phyloP scores from a whole-genome alignment of 306 rosid genomes.

The Sicyos edulis region DNA sequence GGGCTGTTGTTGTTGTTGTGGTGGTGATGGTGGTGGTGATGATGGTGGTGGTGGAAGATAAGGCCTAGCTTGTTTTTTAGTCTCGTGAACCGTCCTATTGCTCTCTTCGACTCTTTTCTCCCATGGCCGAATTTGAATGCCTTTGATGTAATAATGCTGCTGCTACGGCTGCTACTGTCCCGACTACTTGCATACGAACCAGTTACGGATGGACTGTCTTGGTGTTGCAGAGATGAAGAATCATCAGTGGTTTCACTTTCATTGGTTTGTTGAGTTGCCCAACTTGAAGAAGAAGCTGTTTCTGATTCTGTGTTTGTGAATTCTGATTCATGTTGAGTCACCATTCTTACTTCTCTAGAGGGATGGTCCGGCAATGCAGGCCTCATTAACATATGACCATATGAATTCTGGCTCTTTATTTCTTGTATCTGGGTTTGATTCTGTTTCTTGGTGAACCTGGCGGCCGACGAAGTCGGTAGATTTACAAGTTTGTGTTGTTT shows the following conservation, averaged over 20 bases:
- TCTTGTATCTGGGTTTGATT: background rate
- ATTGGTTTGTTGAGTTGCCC: slow-evolving; percentile 31
- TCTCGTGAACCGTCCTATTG: slow-evolving; percentile 41
- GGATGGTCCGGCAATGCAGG: slow-evolving; percentile 40
- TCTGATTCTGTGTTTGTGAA: slow-evolving; percentile 26
- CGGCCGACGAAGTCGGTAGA: background rate
- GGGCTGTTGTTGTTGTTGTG: background rate
- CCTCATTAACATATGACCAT: slow-evolving; percentile 24
- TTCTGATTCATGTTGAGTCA: slow-evolving; percentile 23
- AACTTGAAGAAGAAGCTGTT: slow-evolving; percentile 27
- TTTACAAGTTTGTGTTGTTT: slow-evolving; percentile 8
- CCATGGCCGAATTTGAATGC: slow-evolving; percentile 10
- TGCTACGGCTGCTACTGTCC: slow-evolving; percentile 16
- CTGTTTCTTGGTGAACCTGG: background rate
- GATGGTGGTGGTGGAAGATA: slow-evolving; percentile 76
- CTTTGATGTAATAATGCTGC: slow-evolving; percentile 12
- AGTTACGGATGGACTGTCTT: slow-evolving; percentile 26
- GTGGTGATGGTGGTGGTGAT: slow-evolving; percentile 48
- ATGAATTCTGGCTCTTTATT: background rate
- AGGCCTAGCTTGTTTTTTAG: slow-evolving; percentile 60
- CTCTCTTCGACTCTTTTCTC: slow-evolving; percentile 21
- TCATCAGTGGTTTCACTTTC: slow-evolving; percentile 13
- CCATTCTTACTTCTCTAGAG: slow-evolving; percentile 3
- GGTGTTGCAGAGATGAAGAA: slow-evolving; percentile 12
- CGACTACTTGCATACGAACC: slow-evolving; percentile 27